Evolutionary conservation across 1,284 basidiomycete species (phyloP).

Genomic region (Cryptococcus sp.): DNA sequence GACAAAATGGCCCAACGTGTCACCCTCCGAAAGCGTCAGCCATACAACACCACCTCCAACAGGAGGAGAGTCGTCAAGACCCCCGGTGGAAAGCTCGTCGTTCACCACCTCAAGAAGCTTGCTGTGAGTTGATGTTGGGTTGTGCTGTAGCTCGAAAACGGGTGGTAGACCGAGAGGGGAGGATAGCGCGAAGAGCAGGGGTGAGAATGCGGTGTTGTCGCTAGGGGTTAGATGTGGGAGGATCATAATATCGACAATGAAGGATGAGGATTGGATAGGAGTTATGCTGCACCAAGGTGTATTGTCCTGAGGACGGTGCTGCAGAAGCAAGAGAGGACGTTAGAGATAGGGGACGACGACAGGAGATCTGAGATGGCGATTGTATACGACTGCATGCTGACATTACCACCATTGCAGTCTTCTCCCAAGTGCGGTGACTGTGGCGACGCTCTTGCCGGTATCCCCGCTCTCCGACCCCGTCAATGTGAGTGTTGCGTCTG

Average conservation of each 20-base stretch:
- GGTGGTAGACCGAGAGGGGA: no score
- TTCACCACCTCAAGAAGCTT: constrained; percentile 57
- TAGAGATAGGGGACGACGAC: not conserved
- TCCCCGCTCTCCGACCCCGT: constrained; percentile 89
- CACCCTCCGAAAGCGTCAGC: constrained; percentile 96
- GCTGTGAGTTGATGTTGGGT: constrained; percentile 42
- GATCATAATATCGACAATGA: not conserved
- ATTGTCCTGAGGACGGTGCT: no score
- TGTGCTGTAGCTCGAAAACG: no score
- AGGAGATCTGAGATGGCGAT: not conserved
- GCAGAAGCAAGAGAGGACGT: not conserved
- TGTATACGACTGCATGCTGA: constrained; percentile 4
- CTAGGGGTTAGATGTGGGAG: no score
- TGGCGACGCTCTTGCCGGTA: constrained; percentile 84
- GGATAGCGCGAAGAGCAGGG: not conserved
- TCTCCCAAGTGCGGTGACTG: constrained; percentile 98
- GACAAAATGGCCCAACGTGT: constrained; percentile 93
- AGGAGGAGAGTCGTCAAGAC: constrained; percentile 95
- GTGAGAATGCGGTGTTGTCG: not conserved
- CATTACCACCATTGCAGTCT: constrained; percentile 29
- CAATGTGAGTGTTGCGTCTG: constrained; percentile 57
- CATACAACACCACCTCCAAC: constrained; percentile 99
- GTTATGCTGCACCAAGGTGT: no score
- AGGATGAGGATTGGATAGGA: no score
- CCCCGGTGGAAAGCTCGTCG: constrained; percentile 61